Evolutionary conservation across 306 rosid genomes (phyloP), one percentile per base, ranked within the genome.

Genomic region (Gynostemma pentaphyllum): DNA sequence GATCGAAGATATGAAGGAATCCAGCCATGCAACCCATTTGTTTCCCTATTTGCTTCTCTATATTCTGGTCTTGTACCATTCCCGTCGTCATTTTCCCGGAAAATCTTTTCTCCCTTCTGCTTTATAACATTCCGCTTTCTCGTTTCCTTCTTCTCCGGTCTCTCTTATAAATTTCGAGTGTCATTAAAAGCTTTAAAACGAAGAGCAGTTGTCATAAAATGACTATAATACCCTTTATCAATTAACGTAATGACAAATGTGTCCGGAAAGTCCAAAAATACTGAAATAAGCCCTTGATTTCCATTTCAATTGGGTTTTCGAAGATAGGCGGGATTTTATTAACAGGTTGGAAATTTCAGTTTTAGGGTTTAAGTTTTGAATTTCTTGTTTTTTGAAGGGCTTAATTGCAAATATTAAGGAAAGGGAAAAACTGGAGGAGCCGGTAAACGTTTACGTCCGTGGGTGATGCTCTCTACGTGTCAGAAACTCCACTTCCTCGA

Each of bases 21-120:
- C 98, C 98, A 0, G 96, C 79, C 96, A 92, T 92, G 95, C 98
- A 92, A 3, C 98, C 98, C 85, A 88, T 92, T 66, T 91, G 97
- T 63, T 83, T 89, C 63, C 80, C 80, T n/a, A 89, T 72, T 11
- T 83, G 94, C 36, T 89, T 90, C n/a, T 87, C 90, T 24, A 85
- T 80, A 24, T 81, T 81, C 72, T 81, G 88, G 27, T 92, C 95
- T 14, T 82, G 79, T 18, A 75, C 79, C 13, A 86, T 64, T 8
- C 87, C 84, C 10, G 79, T 82, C 72, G 84, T 80, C 95, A 83
- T 89, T 53, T 72, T 55, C 67, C n/a, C 30, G 21, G 51, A 66
- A 57, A 72, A n/a, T 64, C 28, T 21, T 2, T 27, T 8, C 0
- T 9, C 27, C 44, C 65, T 40, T n/a, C n/a, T n/a, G n/a, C n/a